A percentile compares a stretch with the other conserved stretches of the same genome.
Conservation (phyloP, 306 rosid genomes). For the Psophocarpus tetragonolobus region DNA sequence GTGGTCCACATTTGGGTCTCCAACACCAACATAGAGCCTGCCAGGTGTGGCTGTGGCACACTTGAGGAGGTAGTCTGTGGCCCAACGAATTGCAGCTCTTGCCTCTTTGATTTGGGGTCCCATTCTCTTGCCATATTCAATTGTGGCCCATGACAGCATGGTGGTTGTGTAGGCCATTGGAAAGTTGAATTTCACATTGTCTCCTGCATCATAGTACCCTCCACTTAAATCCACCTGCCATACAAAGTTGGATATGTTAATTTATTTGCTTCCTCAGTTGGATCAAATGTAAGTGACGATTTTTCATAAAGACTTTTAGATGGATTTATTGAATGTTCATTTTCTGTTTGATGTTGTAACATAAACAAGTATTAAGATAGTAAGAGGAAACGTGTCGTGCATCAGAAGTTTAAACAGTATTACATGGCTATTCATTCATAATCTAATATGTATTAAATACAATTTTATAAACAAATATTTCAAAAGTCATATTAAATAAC, state of each 20-base stretch:
- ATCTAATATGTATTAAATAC: too few relatives aligned
- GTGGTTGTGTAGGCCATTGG: conserved; percentile 96
- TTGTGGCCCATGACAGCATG: conserved; percentile 80
- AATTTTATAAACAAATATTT: too few relatives aligned
- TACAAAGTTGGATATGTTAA: neutral
- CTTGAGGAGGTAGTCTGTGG: conserved; percentile 70
- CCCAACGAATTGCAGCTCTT: conserved; percentile 77
- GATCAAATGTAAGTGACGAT: neutral
- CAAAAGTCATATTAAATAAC: too few relatives aligned
- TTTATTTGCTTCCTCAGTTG: neutral
- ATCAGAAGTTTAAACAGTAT: too few relatives aligned
- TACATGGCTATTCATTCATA: too few relatives aligned
- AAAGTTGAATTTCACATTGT: conserved; percentile 87
- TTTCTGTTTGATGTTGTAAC: neutral
- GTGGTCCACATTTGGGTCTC: conserved; percentile 79
- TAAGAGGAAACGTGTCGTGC: too few relatives aligned
- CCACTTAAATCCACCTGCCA: conserved; percentile 84
- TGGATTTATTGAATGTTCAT: neutral
- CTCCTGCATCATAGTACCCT: conserved; percentile 95
- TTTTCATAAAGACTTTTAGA: neutral
- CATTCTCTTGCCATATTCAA: conserved; percentile 77
- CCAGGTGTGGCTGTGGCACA: conserved; percentile 76
- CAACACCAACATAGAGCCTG: conserved; percentile 82
- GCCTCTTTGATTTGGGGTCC: conserved; percentile 59
- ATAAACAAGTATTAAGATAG: neutral